phyloP scores from a whole-genome alignment of 2,329 filamentous ascomycete species.

The Botrytis pseudocinerea region DNA sequence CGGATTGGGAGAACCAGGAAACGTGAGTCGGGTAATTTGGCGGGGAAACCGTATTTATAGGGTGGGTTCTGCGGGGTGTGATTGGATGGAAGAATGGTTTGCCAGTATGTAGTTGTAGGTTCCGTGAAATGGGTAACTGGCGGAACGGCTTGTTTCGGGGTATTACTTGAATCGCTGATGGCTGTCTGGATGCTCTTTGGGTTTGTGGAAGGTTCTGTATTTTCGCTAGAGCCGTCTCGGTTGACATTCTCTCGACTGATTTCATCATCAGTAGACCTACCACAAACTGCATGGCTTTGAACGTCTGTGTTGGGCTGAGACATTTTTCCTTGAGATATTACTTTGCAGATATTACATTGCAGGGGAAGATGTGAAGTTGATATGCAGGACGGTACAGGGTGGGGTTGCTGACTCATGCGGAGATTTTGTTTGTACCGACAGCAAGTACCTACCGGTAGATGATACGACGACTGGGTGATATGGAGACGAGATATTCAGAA shows the following conservation, averaged over 20 bases:
- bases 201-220: neutral
- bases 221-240: fast-evolving
- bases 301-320: neutral
- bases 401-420: slow-evolving; percentile 14
- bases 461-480: neutral
- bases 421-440: neutral
- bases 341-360: neutral
- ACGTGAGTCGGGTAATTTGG: slow-evolving; percentile 30
- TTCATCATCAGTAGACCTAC: neutral
- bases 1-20: slow-evolving; percentile 36
- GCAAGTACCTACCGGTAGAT: neutral
- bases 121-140: slow-evolving; percentile 30
- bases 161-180: neutral
- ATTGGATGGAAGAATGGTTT: slow-evolving; percentile 29
- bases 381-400: neutral
- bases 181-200: neutral
- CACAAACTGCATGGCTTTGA: neutral
- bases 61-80: slow-evolving; percentile 21
- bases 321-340: neutral
- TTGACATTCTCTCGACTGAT: neutral
- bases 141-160: neutral
- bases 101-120: slow-evolving; percentile 37
- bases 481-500: neutral
- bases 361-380: no score
- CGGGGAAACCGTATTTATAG: slow-evolving; percentile 33